A percentile compares a stretch with the other conserved stretches of the same genome.
phyloP scores from a whole-genome alignment of 495 filamentous ascomycete genomes.

The Lasiosphaeris hirsuta region DNA sequence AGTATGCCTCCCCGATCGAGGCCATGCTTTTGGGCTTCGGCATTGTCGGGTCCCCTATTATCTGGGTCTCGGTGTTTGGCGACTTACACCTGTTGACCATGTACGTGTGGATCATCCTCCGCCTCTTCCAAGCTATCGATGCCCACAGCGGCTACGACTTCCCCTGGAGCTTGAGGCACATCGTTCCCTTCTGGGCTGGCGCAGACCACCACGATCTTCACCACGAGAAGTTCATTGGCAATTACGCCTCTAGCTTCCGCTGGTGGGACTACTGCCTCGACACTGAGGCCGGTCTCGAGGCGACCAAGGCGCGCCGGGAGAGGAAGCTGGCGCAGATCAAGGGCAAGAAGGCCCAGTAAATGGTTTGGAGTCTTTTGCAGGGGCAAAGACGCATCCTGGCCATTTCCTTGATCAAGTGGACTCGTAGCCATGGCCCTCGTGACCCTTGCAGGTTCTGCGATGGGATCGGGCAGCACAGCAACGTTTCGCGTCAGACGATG shows the following conservation, averaged over 20 bases:
- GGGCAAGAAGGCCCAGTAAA: constrained; percentile 64
- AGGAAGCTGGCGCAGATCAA: constrained; percentile 61
- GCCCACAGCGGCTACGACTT: constrained; percentile 97
- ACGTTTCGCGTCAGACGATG: too few species aligned
- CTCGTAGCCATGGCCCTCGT: too few species aligned
- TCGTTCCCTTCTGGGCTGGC: constrained; percentile 97
- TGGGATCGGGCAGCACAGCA: too few species aligned
- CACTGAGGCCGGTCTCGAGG: constrained; percentile 88
- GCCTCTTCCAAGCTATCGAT: constrained; percentile 96
- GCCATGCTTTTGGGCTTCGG: constrained; percentile 96
- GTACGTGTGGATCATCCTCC: constrained; percentile 93
- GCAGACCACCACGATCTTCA: constrained; percentile 95
- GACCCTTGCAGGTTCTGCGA: too few species aligned
- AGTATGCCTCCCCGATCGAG: constrained; percentile 97
- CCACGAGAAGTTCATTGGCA: constrained; percentile 96
- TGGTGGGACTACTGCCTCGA: constrained; percentile 98
- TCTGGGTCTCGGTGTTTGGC: constrained; percentile 79
- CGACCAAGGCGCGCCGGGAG: constrained; percentile 78
- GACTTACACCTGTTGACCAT: constrained; percentile 94
- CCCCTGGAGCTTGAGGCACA: constrained; percentile 91
- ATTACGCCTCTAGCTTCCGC: constrained; percentile 95
- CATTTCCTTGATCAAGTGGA: too few species aligned
- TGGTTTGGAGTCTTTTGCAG: not conserved
- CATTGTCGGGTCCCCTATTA: constrained; percentile 74
- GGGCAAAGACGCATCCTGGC: too few species aligned